A percentile compares a stretch with the other conserved stretches of the same genome.
Evolutionary conservation across 495 filamentous ascomycete species (phyloP).

Genomic region (Penicillium goetzii): DNA sequence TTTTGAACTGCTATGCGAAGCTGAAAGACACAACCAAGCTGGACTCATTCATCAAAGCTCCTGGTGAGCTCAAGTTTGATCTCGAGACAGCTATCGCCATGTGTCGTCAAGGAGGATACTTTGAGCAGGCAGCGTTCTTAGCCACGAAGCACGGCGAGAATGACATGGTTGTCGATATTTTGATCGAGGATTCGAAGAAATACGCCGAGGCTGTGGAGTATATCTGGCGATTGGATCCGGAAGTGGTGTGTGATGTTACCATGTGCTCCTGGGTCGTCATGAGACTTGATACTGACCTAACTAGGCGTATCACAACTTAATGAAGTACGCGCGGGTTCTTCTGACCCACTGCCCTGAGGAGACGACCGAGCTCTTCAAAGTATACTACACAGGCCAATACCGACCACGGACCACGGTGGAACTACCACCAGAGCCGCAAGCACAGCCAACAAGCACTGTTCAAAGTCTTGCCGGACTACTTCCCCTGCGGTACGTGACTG

Average conservation of each 20-base stretch:
- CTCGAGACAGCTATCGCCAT: constrained; percentile 95
- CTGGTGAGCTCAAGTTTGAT: constrained; percentile 94
- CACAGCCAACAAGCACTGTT: constrained; percentile 68
- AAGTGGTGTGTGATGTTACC: constrained; percentile 57
- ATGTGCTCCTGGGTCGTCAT: background rate
- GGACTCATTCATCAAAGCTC: constrained; percentile 94
- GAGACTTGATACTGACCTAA: constrained; percentile 9
- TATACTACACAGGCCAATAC: constrained; percentile 89
- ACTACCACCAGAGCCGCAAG: constrained; percentile 52
- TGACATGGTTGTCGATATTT: constrained; percentile 89
- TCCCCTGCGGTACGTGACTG: constrained; percentile 84
- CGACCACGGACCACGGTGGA: constrained; percentile 68
- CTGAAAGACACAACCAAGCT: constrained; percentile 94
- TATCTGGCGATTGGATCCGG: constrained; percentile 85
- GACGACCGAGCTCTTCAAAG: constrained; percentile 84
- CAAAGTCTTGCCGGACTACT: constrained; percentile 81
- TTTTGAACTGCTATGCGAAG: constrained; percentile 97
- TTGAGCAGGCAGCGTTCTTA: constrained; percentile 92
- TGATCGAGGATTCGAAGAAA: constrained; percentile 91
- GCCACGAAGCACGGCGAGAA: constrained; percentile 93
- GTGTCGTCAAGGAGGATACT: constrained; percentile 98
- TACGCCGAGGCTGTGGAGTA: constrained; percentile 88
- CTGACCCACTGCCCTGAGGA: constrained; percentile 79
- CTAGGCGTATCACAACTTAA: constrained; percentile 83
- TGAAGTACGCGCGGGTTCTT: constrained; percentile 92